Evolutionary conservation across 495 filamentous ascomycete species (phyloP), one percentile per base, ranked within the genome.

Genomic region (Neurospora sp.): DNA sequence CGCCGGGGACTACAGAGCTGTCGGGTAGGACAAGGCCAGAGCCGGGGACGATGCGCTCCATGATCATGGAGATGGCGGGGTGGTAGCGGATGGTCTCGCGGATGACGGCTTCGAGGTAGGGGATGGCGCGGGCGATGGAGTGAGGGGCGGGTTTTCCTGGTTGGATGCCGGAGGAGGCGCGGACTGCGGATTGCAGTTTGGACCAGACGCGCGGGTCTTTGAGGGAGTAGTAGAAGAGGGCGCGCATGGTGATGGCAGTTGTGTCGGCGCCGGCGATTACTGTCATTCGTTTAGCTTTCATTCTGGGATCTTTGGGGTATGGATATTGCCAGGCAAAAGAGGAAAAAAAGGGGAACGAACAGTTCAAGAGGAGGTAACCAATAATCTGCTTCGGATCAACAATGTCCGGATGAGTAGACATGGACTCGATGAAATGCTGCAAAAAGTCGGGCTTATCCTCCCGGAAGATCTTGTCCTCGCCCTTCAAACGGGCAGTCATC

Each of bases 51-150:
- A 87, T 77, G n/a, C 88, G 85, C 76, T 89, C 88, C 45, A 89
- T 82, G 38, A 84, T 80, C 40, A 88, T 81, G 7, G 83, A 84
- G 14, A 86, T 79, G 16, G 88, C 83, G 0, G 90, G 86, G 77
- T 90, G 86, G 14, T 88, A 72, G 3, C 89, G 86, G 75, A 89
- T 82, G 0, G 85, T 81, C 76, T 92, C 90, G 72, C 88, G 87
- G 75, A 91, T 82, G 18, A 86, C 83, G 8, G 89, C 88, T 42
- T 88, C 84, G 27, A 91, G 84, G 74, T 91, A 91, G 9, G 84
- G 85, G 10, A 90, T 71, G 1, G 75, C 73, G 27, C 76, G 73
- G 9, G 76, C 76, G 18, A 73, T 68, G 27, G 74, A 73, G 72
- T 78, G 74, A 4, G 76, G 69, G 10, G 69, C 78, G 0, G 75